Evolutionary conservation across 306 rosid species (phyloP).

Genomic region (Pyrus bretschneideri): DNA sequence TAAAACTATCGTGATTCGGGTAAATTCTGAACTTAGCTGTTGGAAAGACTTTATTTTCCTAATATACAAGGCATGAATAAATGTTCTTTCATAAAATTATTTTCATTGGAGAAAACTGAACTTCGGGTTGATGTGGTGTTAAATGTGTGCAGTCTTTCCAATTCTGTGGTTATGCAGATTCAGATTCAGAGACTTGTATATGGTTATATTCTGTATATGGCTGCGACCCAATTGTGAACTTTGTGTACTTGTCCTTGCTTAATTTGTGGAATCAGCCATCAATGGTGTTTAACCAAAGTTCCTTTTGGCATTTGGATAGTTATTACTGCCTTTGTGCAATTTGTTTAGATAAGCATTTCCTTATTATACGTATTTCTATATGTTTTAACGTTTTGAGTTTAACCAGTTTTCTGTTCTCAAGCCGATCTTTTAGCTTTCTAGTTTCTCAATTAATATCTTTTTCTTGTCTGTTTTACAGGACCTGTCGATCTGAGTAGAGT

Average conservation of each 20-base stretch:
- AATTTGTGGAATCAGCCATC: neutral
- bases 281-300: neutral
- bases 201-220: too few species aligned
- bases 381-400: neutral
- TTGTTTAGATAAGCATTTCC: neutral
- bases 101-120: neutral
- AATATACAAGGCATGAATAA: neutral
- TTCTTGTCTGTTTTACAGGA: constrained; percentile 2
- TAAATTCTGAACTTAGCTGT: too few species aligned
- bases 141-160: neutral
- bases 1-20: too few species aligned
- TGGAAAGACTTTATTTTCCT: neutral
- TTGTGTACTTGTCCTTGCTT: neutral
- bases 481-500: constrained; percentile 22
- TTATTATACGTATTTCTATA: neutral
- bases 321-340: neutral
- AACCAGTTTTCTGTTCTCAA: neutral
- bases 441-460: neutral
- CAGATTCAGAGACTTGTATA: too few species aligned
- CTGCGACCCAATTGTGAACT: neutral
- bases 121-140: neutral
- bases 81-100: neutral
- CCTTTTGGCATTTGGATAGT: neutral
- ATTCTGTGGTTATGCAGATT: neutral
- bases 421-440: neutral